phyloP scores from a whole-genome alignment of 306 rosid genomes.

The Carpinus fangiana region DNA sequence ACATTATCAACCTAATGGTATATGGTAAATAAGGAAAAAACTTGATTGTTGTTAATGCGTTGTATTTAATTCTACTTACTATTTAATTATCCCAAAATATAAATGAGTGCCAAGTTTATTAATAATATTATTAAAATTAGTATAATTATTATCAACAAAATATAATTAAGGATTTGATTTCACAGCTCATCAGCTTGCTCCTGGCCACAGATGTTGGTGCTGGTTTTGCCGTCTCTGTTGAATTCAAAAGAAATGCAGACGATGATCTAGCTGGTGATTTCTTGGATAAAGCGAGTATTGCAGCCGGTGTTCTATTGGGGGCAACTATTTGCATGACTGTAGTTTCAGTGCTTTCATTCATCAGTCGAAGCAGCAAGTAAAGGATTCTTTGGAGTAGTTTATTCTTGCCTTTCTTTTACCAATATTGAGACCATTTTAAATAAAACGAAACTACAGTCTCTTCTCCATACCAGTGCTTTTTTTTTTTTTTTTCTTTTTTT shows the following conservation, averaged over 20 bases:
- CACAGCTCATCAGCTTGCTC: slow-evolving; percentile 38
- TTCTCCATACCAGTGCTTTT: too few relatives aligned
- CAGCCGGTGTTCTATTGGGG: slow-evolving; percentile 28
- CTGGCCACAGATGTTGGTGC: slow-evolving; percentile 52
- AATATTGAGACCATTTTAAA: too few relatives aligned
- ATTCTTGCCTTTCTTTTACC: not conserved
- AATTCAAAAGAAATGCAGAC: slow-evolving; percentile 26
- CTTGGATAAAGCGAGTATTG: slow-evolving; percentile 29
- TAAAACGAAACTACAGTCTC: too few relatives aligned
- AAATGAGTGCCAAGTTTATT: too few relatives aligned
- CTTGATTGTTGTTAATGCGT: too few relatives aligned
- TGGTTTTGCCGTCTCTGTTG: slow-evolving; percentile 43
- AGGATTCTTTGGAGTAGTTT: slow-evolving; percentile 15
- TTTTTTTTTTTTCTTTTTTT: too few relatives aligned
- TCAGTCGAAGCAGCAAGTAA: slow-evolving; percentile 6
- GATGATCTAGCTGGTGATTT: not conserved
- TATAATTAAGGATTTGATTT: not conserved
- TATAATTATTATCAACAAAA: not conserved
- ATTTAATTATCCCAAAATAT: too few relatives aligned
- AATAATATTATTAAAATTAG: too few relatives aligned
- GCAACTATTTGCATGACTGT: slow-evolving; percentile 37
- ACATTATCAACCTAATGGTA: too few relatives aligned
- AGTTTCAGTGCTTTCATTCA: slow-evolving; percentile 48
- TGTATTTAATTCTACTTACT: too few relatives aligned
- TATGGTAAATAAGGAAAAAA: too few relatives aligned